Evolutionary conservation across 768 basidiomycete genomes (phyloP), one percentile per base, ranked within the genome.

Genomic region (Russula sp.): DNA sequence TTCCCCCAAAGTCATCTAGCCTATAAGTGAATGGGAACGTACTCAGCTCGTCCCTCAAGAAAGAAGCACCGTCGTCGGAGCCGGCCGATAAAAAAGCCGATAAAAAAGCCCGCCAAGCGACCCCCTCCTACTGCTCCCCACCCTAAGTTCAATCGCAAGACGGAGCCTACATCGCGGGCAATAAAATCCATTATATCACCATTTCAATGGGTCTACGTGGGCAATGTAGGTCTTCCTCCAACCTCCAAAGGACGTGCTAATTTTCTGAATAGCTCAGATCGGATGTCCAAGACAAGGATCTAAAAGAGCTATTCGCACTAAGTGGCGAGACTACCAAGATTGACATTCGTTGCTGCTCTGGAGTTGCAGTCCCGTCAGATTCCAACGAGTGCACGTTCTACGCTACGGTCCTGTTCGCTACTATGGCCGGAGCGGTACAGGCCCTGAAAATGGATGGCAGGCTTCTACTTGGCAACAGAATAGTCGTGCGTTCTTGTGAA

Each of bases 171-270:
- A 35, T 58, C n/a, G 59, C 63, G 36, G 14, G 14, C 14, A 34
- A 29, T 18, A 7, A 22, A 25, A 18, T 38, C 20, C 14, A 42
- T 5, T 38, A 41, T 29, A 34, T 46, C 56, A 7, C 45, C 66
- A 8, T 70, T 69, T 58, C 71, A 69, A 36, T 75, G 73, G 60
- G 76, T 83, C 25, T 87, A 76, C 65, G 81, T 86, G 20, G 86
- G 87, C 43, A 87, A 87, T 68, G 87, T 87, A 66, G 63, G 83
- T 74, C 14, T 11, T 13, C 20, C 18, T 72, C 76, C 32, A 50
- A 47, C 43, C 45, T 61, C 25, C n/a, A 29, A 38, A 49, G 38
- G 22, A 34, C 7, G 36, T 25, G 18, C 50, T 39, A 14, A 62
- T 34, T 5, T 8, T 9, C 14, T 29, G 53, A 42, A 2, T 45